phyloP scores from a whole-genome alignment of 23 red algal genomes.

The Gracilariopsis chorda region DNA sequence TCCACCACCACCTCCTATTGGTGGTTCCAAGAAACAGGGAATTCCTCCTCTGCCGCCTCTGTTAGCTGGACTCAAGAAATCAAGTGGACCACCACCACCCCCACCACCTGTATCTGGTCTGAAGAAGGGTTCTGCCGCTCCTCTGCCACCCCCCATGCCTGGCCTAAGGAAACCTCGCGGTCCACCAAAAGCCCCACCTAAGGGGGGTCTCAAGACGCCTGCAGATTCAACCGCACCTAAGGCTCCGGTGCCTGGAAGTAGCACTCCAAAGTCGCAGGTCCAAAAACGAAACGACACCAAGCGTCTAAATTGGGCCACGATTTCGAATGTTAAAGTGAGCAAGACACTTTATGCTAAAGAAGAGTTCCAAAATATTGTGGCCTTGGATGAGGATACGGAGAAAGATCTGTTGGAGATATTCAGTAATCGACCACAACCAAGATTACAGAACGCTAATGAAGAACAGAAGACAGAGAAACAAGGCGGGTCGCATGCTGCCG shows the following conservation, averaged over 20 bases:
- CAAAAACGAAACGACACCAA: constrained; percentile 80
- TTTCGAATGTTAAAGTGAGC: constrained; percentile 71
- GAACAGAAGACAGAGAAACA: background rate
- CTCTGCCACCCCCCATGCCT: background rate
- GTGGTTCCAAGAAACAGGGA: background rate
- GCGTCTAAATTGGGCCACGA: constrained; percentile 87
- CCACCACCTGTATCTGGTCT: constrained; percentile 12
- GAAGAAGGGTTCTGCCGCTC: background rate
- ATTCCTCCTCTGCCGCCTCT: constrained; percentile 21
- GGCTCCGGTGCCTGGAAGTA: background rate
- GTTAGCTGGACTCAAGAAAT: background rate
- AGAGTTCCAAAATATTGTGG: constrained; percentile 61
- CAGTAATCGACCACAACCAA: constrained; percentile 64
- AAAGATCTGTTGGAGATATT: constrained; percentile 83
- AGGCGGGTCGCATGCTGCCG: background rate
- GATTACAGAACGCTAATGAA: background rate
- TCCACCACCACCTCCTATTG: constrained; percentile 49
- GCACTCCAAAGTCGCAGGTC: constrained; percentile 15
- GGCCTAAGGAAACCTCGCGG: background rate
- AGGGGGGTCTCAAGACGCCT: constrained; percentile 40
- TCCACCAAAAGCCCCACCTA: constrained; percentile 14
- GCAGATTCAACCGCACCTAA: constrained; percentile 9
- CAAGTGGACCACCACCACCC: constrained; percentile 1
- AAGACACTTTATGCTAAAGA: constrained; percentile 86
- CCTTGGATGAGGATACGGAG: constrained; percentile 53